Conservation (phyloP, 768 basidiomycete genomes). For the Hortiboletus campestris region DNA sequence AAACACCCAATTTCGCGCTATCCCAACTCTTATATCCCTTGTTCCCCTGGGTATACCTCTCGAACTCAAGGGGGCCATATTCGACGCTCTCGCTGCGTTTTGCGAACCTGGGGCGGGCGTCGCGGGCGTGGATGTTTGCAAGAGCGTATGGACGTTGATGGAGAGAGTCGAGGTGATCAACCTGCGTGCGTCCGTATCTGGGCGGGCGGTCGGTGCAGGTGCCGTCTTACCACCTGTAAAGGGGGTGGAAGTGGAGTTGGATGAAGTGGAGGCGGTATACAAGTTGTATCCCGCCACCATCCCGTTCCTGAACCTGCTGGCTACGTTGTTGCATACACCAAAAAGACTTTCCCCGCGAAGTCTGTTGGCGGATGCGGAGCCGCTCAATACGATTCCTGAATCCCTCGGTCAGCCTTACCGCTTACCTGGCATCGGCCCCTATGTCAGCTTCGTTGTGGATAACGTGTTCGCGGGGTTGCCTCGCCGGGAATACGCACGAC, state of each 20-base stretch:
- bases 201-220: slow-evolving; percentile 26
- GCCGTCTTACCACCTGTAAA: slow-evolving; percentile 52
- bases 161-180: slow-evolving; percentile 84
- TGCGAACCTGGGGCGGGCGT: slow-evolving; percentile 75
- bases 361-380: slow-evolving; percentile 54
- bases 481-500: slow-evolving; percentile 68
- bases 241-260: slow-evolving; percentile 84
- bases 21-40: slow-evolving; percentile 75
- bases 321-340: slow-evolving; percentile 79
- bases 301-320: slow-evolving; percentile 81
- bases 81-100: slow-evolving; percentile 79
- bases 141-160: slow-evolving; percentile 80
- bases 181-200: slow-evolving; percentile 48
- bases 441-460: slow-evolving; percentile 83
- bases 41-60: slow-evolving; percentile 80
- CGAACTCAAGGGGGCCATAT: slow-evolving; percentile 86
- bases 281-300: slow-evolving; percentile 85
- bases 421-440: slow-evolving; percentile 76
- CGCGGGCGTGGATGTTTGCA: slow-evolving; percentile 76
- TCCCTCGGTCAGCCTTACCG: slow-evolving; percentile 78
- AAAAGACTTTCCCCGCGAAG: slow-evolving; percentile 66
- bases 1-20: slow-evolving; percentile 76
- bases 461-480: slow-evolving; percentile 81
- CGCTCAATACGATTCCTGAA: slow-evolving; percentile 77
- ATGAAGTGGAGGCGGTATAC: slow-evolving; percentile 79